phyloP scores from a whole-genome alignment of 441 rosid genomes.

The Sinapis alba region DNA sequence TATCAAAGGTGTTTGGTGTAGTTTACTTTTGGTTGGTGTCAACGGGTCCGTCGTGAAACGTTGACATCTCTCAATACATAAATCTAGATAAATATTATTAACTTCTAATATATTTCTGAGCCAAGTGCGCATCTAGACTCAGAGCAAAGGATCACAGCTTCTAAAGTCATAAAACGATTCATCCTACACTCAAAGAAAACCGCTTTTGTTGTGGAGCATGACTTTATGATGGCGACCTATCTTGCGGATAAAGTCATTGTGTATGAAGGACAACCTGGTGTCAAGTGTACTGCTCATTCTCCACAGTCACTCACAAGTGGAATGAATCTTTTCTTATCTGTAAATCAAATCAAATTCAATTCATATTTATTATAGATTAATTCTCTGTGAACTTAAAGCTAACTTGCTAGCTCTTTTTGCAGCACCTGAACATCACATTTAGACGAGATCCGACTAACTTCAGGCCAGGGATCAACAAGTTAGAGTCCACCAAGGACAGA shows the following conservation, averaged over 20 bases:
- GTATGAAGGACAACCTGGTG: slow-evolving; percentile 2
- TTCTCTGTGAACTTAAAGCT: not conserved
- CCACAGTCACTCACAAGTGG: not conserved
- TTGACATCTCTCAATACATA: too few relatives aligned
- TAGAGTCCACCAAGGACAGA: not conserved
- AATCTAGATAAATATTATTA: too few relatives aligned
- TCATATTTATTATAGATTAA: not conserved
- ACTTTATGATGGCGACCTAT: slow-evolving; percentile 1
- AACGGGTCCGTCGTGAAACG: too few relatives aligned
- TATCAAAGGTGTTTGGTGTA: too few relatives aligned
- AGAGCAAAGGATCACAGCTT: not conserved
- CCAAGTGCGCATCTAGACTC: slow-evolving; percentile 5
- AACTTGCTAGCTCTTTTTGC: not conserved
- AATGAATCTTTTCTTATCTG: not conserved
- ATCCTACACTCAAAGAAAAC: not conserved
- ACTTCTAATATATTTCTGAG: too few relatives aligned
- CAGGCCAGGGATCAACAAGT: slow-evolving; percentile 1
- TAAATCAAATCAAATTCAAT: not conserved
- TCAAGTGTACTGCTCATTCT: not conserved
- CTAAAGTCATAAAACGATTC: not conserved
- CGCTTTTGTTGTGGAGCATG: not conserved
- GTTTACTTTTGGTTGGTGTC: too few relatives aligned
- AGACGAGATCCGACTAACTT: not conserved
- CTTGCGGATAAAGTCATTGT: not conserved
- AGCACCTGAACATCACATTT: not conserved